phyloP scores from a whole-genome alignment of 257 asterid species.

The Handroanthus guayacan region DNA sequence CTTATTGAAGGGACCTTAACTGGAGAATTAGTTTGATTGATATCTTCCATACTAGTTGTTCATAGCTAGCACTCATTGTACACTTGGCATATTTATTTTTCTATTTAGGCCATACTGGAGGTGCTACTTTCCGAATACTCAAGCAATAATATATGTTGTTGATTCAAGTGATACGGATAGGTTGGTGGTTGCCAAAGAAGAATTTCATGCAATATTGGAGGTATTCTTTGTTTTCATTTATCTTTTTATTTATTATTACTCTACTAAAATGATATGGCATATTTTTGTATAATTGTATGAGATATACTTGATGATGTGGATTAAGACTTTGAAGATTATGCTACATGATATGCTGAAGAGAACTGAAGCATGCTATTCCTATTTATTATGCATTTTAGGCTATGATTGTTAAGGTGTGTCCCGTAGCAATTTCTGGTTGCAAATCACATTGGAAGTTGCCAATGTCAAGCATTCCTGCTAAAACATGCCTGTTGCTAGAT shows the following conservation, averaged over 20 bases:
- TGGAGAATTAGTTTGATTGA: slow-evolving; percentile 4
- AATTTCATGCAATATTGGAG: slow-evolving; percentile 94
- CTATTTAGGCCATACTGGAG: slow-evolving; percentile 91
- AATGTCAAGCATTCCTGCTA: no score
- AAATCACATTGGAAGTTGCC: no score
- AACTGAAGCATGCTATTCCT: background rate
- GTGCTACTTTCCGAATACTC: slow-evolving; percentile 96
- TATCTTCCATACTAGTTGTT: slow-evolving; percentile 13
- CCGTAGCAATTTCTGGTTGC: no score
- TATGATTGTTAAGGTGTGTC: background rate
- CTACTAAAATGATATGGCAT: background rate
- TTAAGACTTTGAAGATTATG: no score
- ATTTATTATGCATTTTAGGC: background rate
- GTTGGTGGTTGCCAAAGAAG: slow-evolving; percentile 91
- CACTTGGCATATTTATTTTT: slow-evolving; percentile 14
- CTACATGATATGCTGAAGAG: no score
- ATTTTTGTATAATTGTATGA: no score
- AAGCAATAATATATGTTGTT: slow-evolving; percentile 95
- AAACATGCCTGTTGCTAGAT: no score
- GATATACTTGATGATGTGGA: no score
- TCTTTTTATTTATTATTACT: background rate
- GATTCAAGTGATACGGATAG: slow-evolving; percentile 99
- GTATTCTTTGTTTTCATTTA: slow-evolving; percentile 45
- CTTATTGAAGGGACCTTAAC: slow-evolving; percentile 6
- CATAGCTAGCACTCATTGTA: background rate